Conservation (phyloP, 2,329 filamentous ascomycete species). For the Coleophoma cylindrospora region DNA sequence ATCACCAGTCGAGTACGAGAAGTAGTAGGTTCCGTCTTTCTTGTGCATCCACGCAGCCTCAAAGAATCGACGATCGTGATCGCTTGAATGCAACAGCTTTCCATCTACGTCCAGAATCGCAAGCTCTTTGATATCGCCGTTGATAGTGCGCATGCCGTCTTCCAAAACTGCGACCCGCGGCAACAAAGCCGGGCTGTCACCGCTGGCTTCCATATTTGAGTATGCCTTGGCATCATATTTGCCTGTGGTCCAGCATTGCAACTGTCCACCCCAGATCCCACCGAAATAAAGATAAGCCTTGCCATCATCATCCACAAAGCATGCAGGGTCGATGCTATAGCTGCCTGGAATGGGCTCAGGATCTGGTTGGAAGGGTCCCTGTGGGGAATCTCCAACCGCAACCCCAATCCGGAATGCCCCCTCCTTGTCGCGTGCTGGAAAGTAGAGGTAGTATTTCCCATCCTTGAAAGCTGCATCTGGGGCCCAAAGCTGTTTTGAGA, state of each 20-base stretch:
- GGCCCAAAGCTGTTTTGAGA: constrained; percentile 74
- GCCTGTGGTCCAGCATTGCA: constrained; percentile 66
- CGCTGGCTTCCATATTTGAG: constrained; percentile 54
- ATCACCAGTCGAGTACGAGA: constrained; percentile 74
- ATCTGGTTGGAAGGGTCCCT: constrained; percentile 66
- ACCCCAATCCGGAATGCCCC: constrained; percentile 73
- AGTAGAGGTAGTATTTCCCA: constrained; percentile 72
- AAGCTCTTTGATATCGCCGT: constrained; percentile 49
- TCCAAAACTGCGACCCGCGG: constrained; percentile 62
- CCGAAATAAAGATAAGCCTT: constrained; percentile 70
- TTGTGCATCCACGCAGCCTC: constrained; percentile 80
- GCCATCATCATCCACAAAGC: constrained; percentile 69
- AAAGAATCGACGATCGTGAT: constrained; percentile 74
- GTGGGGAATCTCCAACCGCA: constrained; percentile 56
- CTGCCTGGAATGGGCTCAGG: constrained; percentile 60
- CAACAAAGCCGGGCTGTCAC: constrained; percentile 53
- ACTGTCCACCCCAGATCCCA: constrained; percentile 75
- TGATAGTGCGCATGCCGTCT: constrained; percentile 62
- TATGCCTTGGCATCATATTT: constrained; percentile 50
- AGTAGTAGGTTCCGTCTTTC: constrained; percentile 64
- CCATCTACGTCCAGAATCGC: constrained; percentile 59
- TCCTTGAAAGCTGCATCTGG: constrained; percentile 68
- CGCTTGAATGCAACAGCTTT: constrained; percentile 54
- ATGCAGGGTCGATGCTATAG: constrained; percentile 73
- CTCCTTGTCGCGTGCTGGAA: constrained; percentile 67